These are phyloP conservation scores for Nemania sp. DNA, from an alignment of 2,329 filamentous ascomycete species.

Conservation along the genomic window DNA sequence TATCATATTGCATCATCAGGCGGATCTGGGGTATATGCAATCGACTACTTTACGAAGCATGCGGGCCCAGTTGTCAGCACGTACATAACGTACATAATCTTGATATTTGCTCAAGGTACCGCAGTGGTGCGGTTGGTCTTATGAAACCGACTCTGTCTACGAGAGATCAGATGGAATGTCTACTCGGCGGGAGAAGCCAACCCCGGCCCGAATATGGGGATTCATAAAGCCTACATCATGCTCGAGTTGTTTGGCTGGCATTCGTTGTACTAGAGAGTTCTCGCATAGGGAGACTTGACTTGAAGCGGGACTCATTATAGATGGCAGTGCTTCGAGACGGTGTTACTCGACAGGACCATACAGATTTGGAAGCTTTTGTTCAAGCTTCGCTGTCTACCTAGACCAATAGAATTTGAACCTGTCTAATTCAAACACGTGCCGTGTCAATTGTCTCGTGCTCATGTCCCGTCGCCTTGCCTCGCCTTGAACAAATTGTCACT, in stretches of 20 bases:
- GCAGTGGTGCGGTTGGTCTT: background rate
- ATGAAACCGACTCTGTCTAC: background rate
- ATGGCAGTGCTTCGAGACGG: constrained; percentile 21
- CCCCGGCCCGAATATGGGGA: background rate
- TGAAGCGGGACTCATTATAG: constrained; percentile 17
- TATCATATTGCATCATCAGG: constrained; percentile 35
- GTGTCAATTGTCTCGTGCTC: background rate
- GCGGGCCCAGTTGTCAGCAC: constrained; percentile 19
- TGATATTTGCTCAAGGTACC: constrained; percentile 6
- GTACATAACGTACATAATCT: constrained; percentile 34
- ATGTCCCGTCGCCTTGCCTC: background rate
- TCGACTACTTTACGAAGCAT: constrained; percentile 25
- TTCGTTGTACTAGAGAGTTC: constrained; percentile 21
- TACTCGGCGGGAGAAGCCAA: constrained; percentile 3
- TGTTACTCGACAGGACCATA: constrained; percentile 5
- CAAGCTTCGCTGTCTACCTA: background rate
- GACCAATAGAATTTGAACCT: constrained; percentile 19
- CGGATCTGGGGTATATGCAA: constrained; percentile 27
- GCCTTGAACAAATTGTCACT: background rate
- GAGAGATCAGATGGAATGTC: constrained; percentile 8
- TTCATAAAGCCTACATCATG: constrained; percentile 5
- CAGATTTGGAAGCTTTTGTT: constrained; percentile 7
- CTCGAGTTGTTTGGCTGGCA: constrained; percentile 1
- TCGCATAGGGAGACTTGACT: constrained; percentile 7
- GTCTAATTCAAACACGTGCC: constrained; percentile 15